phyloP scores from a whole-genome alignment of 2,329 filamentous ascomycete species.

The Aspergillus calidoustus region DNA sequence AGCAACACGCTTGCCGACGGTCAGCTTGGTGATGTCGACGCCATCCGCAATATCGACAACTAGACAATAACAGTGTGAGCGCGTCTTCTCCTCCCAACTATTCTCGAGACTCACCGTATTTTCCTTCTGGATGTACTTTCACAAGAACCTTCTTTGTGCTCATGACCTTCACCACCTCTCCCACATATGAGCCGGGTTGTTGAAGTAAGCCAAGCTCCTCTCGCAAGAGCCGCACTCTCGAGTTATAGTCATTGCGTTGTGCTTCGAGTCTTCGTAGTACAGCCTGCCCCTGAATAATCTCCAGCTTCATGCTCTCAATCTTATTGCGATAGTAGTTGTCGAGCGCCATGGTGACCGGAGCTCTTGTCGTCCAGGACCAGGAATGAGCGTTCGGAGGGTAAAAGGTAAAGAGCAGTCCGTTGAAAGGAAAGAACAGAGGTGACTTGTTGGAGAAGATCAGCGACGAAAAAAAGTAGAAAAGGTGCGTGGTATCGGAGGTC shows the following conservation, averaged over 20 bases:
- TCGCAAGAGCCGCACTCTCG: constrained; percentile 87
- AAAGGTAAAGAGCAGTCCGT: neutral
- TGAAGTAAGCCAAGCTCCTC: constrained; percentile 96
- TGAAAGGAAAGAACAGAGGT: neutral
- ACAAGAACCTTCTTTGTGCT: constrained; percentile 98
- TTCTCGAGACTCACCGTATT: constrained; percentile 71
- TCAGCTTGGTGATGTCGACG: constrained; percentile 94
- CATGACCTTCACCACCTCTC: constrained; percentile 99
- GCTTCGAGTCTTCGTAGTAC: constrained; percentile 93
- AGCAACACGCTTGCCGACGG: constrained; percentile 94
- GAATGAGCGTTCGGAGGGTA: neutral
- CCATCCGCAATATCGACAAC: constrained; percentile 95
- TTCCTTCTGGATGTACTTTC: constrained; percentile 98
- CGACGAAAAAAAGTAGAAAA: neutral
- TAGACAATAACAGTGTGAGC: constrained; percentile 43
- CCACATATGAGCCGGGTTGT: constrained; percentile 96
- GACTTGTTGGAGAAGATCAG: neutral
- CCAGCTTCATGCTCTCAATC: constrained; percentile 99
- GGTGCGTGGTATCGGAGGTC: neutral
- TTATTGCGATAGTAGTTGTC: constrained; percentile 99
- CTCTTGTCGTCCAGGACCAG: constrained; percentile 24
- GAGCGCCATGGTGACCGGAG: constrained; percentile 78
- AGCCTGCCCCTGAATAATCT: constrained; percentile 98
- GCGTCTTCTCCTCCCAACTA: neutral
- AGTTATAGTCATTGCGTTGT: constrained; percentile 99